Conservation (phyloP, 139 green algal genomes). For the Mychonastes homosphaera region DNA sequence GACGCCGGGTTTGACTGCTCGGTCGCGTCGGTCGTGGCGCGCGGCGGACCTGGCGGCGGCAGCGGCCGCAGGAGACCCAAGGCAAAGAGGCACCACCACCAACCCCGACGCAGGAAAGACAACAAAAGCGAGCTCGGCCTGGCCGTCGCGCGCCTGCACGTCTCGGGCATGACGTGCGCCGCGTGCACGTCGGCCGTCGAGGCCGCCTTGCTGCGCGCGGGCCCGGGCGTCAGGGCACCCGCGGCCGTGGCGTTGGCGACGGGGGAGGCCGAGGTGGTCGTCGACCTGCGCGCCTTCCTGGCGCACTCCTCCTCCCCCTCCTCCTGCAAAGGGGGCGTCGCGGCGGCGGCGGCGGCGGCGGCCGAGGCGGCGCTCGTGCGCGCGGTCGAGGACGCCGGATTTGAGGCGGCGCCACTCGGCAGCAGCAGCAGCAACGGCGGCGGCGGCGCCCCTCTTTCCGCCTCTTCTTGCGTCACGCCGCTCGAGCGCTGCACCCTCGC, state of each 20-base stretch:
- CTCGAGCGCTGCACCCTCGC: slow-evolving; percentile 14
- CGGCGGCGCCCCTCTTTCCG: not conserved
- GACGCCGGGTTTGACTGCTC: slow-evolving; percentile 54
- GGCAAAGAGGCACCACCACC: too few relatives aligned
- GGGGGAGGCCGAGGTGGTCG: slow-evolving; percentile 20
- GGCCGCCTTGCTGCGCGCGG: slow-evolving; percentile 23
- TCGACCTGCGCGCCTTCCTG: not conserved
- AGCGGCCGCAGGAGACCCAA: too few relatives aligned
- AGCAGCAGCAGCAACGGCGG: not conserved
- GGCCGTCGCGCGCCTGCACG: slow-evolving; percentile 29
- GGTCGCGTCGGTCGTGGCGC: too few relatives aligned
- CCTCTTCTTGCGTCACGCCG: not conserved
- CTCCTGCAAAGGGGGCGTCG: slow-evolving; percentile 12
- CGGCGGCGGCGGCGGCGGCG: not conserved
- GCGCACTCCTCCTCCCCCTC: not conserved
- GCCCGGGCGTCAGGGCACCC: slow-evolving; percentile 33
- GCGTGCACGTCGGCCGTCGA: slow-evolving; percentile 65
- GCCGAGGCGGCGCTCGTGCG: slow-evolving; percentile 32
- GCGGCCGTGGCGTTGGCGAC: slow-evolving; percentile 28
- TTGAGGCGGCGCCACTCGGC: slow-evolving; percentile 44
- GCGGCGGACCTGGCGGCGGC: too few relatives aligned
- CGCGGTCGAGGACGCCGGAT: slow-evolving; percentile 67
- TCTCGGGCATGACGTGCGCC: slow-evolving; percentile 75
- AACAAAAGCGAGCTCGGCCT: too few relatives aligned
- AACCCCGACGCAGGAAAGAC: too few relatives aligned